phyloP scores from a whole-genome alignment of 306 rosid genomes.

The Prunus armeniaca region DNA sequence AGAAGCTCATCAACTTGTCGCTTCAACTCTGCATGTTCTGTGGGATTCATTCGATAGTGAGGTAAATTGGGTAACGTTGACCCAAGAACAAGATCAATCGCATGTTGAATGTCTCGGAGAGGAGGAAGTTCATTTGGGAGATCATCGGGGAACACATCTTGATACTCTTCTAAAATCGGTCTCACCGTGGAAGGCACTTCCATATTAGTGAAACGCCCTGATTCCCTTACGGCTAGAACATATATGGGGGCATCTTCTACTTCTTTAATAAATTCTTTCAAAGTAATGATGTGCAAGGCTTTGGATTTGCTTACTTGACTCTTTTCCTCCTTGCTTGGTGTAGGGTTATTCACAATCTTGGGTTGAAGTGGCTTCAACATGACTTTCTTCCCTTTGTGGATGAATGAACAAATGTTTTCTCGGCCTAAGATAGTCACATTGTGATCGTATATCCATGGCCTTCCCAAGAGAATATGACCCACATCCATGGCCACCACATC shows the following conservation, averaged over 20 bases:
- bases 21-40: neutral
- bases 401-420: neutral
- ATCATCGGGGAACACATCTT: neutral
- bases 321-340: neutral
- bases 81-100: neutral
- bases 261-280: neutral
- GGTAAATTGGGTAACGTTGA: neutral
- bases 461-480: neutral
- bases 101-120: neutral
- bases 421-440: neutral
- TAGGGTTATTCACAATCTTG: too few species aligned
- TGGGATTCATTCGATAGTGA: neutral
- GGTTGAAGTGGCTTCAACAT: neutral
- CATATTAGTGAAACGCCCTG: neutral
- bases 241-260: neutral
- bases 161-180: neutral
- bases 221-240: neutral
- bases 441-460: neutral
- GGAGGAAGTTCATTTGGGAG: neutral
- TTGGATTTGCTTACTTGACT: neutral
- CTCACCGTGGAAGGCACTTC: neutral
- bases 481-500: neutral
- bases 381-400: neutral
- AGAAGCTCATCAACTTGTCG: neutral
- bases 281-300: neutral